Evolutionary conservation across 306 rosid genomes (phyloP).

Genomic region (barrel medic (Medicago truncatula)): DNA sequence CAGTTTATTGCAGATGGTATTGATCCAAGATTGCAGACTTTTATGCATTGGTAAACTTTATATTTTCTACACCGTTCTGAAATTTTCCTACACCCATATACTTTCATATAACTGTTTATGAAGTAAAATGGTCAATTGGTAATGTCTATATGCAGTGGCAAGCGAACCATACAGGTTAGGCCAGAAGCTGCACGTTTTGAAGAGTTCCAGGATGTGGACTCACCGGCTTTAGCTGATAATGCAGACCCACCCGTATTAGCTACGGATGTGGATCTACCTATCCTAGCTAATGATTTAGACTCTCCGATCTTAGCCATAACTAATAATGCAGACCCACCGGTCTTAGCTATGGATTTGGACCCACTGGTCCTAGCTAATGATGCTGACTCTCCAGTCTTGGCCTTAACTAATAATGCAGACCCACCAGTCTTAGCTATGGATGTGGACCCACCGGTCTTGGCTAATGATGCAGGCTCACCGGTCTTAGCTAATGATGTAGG

Average conservation of each 20-base stretch:
- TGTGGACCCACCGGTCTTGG: neutral
- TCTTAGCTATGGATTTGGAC: neutral
- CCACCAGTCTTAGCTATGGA: neutral
- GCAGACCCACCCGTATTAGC: neutral
- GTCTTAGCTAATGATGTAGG: neutral
- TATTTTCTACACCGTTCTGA: slow-evolving; percentile 29
- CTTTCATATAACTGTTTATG: slow-evolving; percentile 31
- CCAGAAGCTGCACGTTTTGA: slow-evolving; percentile 42
- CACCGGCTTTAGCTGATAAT: neutral
- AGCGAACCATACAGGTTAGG: slow-evolving; percentile 53
- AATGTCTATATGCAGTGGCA: slow-evolving; percentile 59
- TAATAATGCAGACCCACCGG: neutral
- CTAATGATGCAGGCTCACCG: neutral
- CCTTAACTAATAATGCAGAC: slow-evolving; percentile 1
- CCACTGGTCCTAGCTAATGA: neutral
- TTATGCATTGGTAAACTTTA: slow-evolving; percentile 60
- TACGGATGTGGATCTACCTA: neutral
- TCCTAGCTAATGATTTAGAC: neutral
- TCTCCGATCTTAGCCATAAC: neutral
- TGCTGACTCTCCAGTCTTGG: neutral
- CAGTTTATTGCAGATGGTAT: slow-evolving; percentile 62
- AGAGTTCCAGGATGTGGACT: slow-evolving; percentile 38
- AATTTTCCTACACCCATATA: slow-evolving; percentile 30
- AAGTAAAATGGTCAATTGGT: slow-evolving; percentile 42
- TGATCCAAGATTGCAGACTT: slow-evolving; percentile 70